phyloP scores from a whole-genome alignment of 1,284 basidiomycete species.

The Tylopilus sp. region DNA sequence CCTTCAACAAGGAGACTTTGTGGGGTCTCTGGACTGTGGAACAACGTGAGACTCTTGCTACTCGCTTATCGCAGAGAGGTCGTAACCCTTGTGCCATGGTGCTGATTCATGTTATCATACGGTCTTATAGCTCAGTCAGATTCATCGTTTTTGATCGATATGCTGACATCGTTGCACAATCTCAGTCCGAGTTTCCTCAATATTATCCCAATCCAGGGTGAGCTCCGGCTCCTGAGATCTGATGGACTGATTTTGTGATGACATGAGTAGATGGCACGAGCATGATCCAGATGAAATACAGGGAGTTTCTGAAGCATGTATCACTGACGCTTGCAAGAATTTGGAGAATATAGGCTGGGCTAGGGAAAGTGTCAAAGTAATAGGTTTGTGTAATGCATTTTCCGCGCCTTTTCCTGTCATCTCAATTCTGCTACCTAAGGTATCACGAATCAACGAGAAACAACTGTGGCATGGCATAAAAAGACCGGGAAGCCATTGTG shows the following conservation, averaged over 20 bases:
- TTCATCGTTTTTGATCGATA: conserved; percentile 93
- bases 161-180: conserved; percentile 86
- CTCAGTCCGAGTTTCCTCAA: conserved; percentile 91
- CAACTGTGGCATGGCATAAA: conserved; percentile 92
- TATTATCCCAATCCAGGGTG: conserved; percentile 89
- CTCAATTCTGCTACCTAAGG: conserved; percentile 54
- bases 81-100: neutral
- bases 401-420: conserved; percentile 20
- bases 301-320: conserved; percentile 78
- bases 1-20: conserved; percentile 74
- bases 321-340: conserved; percentile 73
- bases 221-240: conserved; percentile 33
- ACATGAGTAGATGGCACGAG: conserved; percentile 84
- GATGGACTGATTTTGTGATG: neutral
- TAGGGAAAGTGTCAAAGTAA: conserved; percentile 85
- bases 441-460: conserved; percentile 98
- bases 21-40: conserved; percentile 90
- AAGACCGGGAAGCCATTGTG: conserved; percentile 88
- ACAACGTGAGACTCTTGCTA: conserved; percentile 78
- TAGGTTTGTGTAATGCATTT: conserved; percentile 64
- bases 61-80: neutral
- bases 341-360: conserved; percentile 80
- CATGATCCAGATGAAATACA: conserved; percentile 90
- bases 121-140: conserved; percentile 77
- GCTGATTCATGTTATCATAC: conserved; percentile 19